phyloP scores from a whole-genome alignment of 495 filamentous ascomycete genomes.

The Aspergillus olivimuriae region DNA sequence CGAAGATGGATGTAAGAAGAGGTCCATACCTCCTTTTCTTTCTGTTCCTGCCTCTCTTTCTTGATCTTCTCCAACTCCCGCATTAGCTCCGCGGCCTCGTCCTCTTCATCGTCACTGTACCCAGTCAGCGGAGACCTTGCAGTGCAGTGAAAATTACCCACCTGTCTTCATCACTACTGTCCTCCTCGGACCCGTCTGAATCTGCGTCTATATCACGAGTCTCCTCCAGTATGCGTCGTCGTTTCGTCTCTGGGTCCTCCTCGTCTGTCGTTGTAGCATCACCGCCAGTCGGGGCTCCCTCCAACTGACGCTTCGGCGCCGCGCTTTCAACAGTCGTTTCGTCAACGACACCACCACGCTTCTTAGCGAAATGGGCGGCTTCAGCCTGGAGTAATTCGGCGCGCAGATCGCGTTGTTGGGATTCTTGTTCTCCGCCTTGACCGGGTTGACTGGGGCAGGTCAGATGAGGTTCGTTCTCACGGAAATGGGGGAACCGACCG shows the following conservation, averaged over 20 bases:
- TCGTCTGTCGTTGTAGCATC: slow-evolving; percentile 42
- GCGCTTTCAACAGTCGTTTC: slow-evolving; percentile 30
- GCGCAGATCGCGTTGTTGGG: slow-evolving; percentile 70
- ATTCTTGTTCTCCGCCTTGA: slow-evolving; percentile 80
- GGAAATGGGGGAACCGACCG: slow-evolving; percentile 40
- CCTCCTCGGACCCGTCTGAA: slow-evolving; percentile 61
- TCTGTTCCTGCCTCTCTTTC: slow-evolving; percentile 77
- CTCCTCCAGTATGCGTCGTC: slow-evolving; percentile 81
- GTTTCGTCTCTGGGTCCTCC: slow-evolving; percentile 77
- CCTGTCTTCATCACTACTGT: slow-evolving; percentile 69
- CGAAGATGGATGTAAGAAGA: neutral
- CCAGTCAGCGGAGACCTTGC: slow-evolving; percentile 9
- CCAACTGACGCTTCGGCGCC: slow-evolving; percentile 61
- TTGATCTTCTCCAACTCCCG: slow-evolving; percentile 94
- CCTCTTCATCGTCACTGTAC: slow-evolving; percentile 67
- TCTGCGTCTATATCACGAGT: slow-evolving; percentile 88
- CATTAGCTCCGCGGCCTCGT: slow-evolving; percentile 84
- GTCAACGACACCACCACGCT: slow-evolving; percentile 52
- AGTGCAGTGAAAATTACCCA: slow-evolving; percentile 11
- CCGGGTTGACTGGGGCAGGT: slow-evolving; percentile 62
- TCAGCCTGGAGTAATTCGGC: slow-evolving; percentile 88
- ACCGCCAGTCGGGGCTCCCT: slow-evolving; percentile 38
- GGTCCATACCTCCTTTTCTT: slow-evolving; percentile 63
- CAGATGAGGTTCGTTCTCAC: slow-evolving; percentile 3
- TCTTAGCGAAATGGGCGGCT: slow-evolving; percentile 79